Base-by-base conservation (phyloP, 768 basidiomycete species). In the Phaeotremella skinneri region DNA sequence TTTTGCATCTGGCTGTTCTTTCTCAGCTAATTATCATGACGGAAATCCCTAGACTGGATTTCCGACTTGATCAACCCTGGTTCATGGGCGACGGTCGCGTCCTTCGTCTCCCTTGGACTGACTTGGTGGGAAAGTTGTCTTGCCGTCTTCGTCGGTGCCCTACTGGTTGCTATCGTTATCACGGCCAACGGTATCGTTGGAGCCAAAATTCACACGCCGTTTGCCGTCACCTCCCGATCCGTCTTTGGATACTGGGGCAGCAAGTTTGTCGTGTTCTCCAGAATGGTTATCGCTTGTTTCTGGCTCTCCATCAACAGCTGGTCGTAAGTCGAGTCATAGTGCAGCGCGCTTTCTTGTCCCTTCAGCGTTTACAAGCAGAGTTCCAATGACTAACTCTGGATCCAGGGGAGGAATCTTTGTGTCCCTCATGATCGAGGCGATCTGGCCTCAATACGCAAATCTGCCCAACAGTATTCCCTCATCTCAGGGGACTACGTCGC, bases 131-230 rank as follows among this genome's bases (percentile, higher is more conserved):
- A 57, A 90, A 90, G 74, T 84, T 91, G 43, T 89, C 90, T 30
- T 87, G 68, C 89, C 3, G 85, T 87, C 3, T 80, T 94, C 69
- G 90, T 94, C 52, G 92, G 92, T 25, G 91, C 90, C 1, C 82
- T 83, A 43, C 80, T 96, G 39, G 92, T 96, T 58, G 84, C 90
- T 37, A 52, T 71, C 29, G 66, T 68, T 29, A 66, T 65, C 52
- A 68, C 62, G 42, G 59, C 66, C 41, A 75, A 72, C 59, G 73
- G 62, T 14, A 55, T 57, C 34, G 58, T 75, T 47, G 73, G 73
- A 21, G 68, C 72, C 4, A 59, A 57, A 4, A 49, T 63, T 0
- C 70, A 72, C 49, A 65, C 59, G 20, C 66, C 69, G 1, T 73
- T 73, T 50, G 67, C 74, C 13, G 63, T 75, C 51, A 58, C 63